Evolutionary conservation across 345 rosid species (phyloP), one percentile per base, ranked within the genome.

Genomic region (Sapria himalayana): DNA sequence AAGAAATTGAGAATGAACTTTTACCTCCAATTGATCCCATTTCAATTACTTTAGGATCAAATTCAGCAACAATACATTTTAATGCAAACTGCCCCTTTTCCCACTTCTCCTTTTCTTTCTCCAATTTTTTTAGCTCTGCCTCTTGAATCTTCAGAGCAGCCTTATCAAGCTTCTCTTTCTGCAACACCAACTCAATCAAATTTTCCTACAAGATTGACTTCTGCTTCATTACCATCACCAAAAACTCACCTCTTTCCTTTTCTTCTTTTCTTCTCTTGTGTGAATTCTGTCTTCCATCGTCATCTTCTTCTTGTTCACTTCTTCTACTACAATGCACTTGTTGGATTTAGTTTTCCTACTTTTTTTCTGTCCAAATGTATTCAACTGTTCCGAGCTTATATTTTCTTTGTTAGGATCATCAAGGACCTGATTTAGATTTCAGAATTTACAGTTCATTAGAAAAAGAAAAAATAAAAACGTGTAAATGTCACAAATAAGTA

Each of bases 31-130:
- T 45, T 25, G 79, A 65, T 4, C 86, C 84, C 52, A 60, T 54
- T 56, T 89, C 93, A 55, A 82, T 72, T n/a, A 82, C 72, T 64
- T 71, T 89, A 5, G 74, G 39, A 47, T 89, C 86, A 57, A 82
- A 68, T 61, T 74, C 71, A 36, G 86, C 86, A 42, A 76, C 78
- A 44, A 89, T 71, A 54, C 81, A 79, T 54, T 89, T 73, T 40
- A 65, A 61, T 2, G 98, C 84, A 61, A 74, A 62, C 61, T 82
- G 82, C 51, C 98, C 92, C 24, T 74, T 89, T 57, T 65, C 79
- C 93, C 98, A 89, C 50, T 79, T 85, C 39, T 66, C 67, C 61
- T 55, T 69, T 59, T 85, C 82, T 51, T 72, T 84, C 61, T 79
- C 76, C 58, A 71, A 13, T 57, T 54, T 74, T 64, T 69, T 89